Percentiles rank a stretch among this genome's conserved stretches.
phyloP scores from a whole-genome alignment of 2,329 filamentous ascomycete genomes.

The Scortechinia acanthostroma region DNA sequence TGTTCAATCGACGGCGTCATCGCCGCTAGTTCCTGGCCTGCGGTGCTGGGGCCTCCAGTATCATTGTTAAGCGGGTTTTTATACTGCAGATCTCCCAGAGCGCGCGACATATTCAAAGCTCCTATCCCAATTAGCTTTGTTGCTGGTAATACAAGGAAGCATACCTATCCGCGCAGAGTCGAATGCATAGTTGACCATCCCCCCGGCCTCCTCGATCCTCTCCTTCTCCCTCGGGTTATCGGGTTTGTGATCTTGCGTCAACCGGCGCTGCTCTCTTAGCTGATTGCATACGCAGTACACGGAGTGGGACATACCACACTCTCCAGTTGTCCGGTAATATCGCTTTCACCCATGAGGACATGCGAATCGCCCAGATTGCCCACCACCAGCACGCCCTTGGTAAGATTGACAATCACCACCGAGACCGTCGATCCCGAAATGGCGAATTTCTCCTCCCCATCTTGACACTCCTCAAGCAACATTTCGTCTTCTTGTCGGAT shows the following conservation, averaged over 20 bases:
- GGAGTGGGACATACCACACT: conserved; percentile 1
- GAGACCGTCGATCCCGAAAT: background rate
- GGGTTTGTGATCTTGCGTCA: background rate
- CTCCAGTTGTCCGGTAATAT: background rate
- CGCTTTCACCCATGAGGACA: background rate
- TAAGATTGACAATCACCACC: background rate
- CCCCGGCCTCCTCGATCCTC: background rate
- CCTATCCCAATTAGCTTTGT: too few species aligned
- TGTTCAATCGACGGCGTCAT: background rate
- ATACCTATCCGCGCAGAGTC: background rate
- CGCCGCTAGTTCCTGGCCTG: background rate
- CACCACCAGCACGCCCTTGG: background rate
- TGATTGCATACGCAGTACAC: too few species aligned
- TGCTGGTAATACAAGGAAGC: background rate
- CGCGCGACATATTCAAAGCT: background rate
- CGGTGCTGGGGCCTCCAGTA: background rate
- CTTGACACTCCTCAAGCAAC: background rate
- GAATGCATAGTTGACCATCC: background rate
- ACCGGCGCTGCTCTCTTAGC: too few species aligned
- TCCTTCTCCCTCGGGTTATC: background rate
- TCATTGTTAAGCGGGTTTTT: background rate
- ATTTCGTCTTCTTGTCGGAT: background rate
- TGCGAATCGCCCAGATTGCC: background rate
- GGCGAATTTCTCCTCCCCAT: background rate
- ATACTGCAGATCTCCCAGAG: background rate